Base-by-base conservation (phyloP, 1,284 basidiomycete species). In the Cutaneotrichosporon cyanovorans region DNA sequence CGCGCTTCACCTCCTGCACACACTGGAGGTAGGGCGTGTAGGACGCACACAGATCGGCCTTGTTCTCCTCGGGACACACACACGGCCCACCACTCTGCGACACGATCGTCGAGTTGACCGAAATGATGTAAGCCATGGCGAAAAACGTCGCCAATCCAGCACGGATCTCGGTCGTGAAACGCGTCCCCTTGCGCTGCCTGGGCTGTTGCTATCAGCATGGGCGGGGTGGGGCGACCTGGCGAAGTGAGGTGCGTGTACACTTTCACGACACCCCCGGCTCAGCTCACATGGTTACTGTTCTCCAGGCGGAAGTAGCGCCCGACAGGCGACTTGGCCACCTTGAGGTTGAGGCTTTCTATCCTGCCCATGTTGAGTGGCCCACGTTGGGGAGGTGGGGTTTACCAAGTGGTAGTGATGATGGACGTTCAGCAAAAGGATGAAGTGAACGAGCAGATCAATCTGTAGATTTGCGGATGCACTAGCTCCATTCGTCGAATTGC, bases 251-350 rank as follows among this genome's bases (percentile, higher is more conserved):
- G 14, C 2, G 4, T 18, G 34, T 3, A 14, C 32, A 5, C 12
- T 22, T 16, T 23, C 11, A 36, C 21, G 33, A 41, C 31, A n/a
- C n/a, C n/a, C n/a, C n/a, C n/a, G n/a, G n/a, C n/a, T n/a, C n/a
- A 16, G 48, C 52, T 44, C 39, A 54, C 52, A 62, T 83, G 84
- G 19, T 87, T 87, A 33, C 81, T 84, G 11, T 87, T 87, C 59
- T 90, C 87, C 23, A 92, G 76, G 42, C 80, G 77, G 75, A 92
- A 91, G 80, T 84, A 87, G 62, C 80, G 75, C 41, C 88, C 88
- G 30, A 87, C 74, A 45, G 74, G 71, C 21, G 84, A 83, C 62
- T 76, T 75, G 11, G 88, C 88, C 44, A 89, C 69, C 22, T 50
- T 45, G 40, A 61, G 51, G 62, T 76, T 75, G 45, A 68, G 48